A percentile compares a stretch with the other conserved stretches of the same genome.
Conservation (phyloP, 192 early-diverging fungal species). For the Podila epigama region DNA sequence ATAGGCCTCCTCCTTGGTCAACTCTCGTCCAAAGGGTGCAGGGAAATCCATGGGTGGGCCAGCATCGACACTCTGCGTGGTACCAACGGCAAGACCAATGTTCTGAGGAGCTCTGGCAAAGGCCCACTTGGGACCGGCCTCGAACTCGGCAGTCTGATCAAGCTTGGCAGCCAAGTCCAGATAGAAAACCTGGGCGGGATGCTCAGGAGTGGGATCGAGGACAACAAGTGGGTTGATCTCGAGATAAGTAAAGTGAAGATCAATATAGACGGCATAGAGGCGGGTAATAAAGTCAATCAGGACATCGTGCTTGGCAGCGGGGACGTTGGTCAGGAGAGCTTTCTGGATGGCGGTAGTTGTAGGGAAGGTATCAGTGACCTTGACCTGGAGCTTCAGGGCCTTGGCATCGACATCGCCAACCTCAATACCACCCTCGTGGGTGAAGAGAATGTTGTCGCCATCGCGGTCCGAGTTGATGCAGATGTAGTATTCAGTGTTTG, state of each 20-base stretch:
- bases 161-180: conserved; percentile 98
- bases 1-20: conserved; percentile 97
- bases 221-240: conserved; percentile 99
- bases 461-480: conserved; percentile 96
- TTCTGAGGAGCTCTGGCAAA: conserved; percentile 74
- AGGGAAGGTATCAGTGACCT: conserved; percentile 82
- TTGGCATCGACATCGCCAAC: conserved; percentile 99
- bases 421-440: conserved; percentile 98
- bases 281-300: conserved; percentile 92
- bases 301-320: conserved; percentile 71
- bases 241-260: conserved; percentile 98
- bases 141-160: conserved; percentile 98
- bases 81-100: conserved; percentile 48
- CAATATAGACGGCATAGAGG: conserved; percentile 94
- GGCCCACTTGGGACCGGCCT: conserved; percentile 96
- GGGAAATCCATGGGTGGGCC: conserved; percentile 96
- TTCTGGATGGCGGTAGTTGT: conserved; percentile 67
- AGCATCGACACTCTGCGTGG: conserved; percentile 59
- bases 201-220: conserved; percentile 66
- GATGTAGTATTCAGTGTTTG: conserved; percentile 95
- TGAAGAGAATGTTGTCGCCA: conserved; percentile 96
- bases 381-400: conserved; percentile 85
- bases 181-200: conserved; percentile 80
- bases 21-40: conserved; percentile 96
- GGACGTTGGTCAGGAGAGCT: conserved; percentile 74